phyloP scores from a whole-genome alignment of 371 early-diverging fungal genomes.

The Dinochytrium kinnereticum region DNA sequence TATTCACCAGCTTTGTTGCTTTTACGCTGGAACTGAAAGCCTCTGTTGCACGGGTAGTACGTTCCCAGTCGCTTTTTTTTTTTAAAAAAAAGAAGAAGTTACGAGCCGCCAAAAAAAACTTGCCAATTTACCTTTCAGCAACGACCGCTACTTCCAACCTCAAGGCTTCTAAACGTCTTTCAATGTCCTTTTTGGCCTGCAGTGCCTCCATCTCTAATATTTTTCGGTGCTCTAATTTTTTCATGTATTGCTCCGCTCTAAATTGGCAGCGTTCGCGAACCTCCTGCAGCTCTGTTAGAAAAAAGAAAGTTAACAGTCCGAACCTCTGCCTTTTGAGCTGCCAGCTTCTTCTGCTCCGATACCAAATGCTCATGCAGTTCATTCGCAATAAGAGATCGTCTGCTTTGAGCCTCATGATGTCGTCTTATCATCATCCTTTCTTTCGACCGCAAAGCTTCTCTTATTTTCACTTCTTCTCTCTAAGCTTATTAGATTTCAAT shows the following conservation, averaged over 20 bases:
- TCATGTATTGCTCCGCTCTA: not conserved
- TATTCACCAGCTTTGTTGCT: not conserved
- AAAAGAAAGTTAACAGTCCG: too few relatives aligned
- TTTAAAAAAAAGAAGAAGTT: not conserved
- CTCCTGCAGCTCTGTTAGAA: not conserved
- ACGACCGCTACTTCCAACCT: not conserved
- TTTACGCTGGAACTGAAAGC: not conserved
- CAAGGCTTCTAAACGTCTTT: not conserved
- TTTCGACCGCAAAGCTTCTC: too few relatives aligned
- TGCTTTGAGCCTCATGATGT: too few relatives aligned
- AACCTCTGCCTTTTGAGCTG: too few relatives aligned
- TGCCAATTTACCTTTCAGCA: not conserved
- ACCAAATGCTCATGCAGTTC: too few relatives aligned
- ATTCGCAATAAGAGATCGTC: too few relatives aligned
- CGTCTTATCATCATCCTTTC: too few relatives aligned
- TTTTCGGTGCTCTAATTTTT: not conserved
- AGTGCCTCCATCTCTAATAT: not conserved
- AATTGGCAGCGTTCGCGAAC: not conserved
- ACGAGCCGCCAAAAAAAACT: not conserved
- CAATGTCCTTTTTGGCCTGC: not conserved
- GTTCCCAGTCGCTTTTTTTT: slow-evolving; percentile 1
- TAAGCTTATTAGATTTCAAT: too few relatives aligned
- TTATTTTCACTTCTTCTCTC: too few relatives aligned
- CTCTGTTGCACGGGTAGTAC: not conserved
- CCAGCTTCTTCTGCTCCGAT: too few relatives aligned